Evolutionary conservation across 108 stramenopile genomes (phyloP), one percentile per base, ranked within the genome.

Genomic region (Nitzschia inconspicua): DNA sequence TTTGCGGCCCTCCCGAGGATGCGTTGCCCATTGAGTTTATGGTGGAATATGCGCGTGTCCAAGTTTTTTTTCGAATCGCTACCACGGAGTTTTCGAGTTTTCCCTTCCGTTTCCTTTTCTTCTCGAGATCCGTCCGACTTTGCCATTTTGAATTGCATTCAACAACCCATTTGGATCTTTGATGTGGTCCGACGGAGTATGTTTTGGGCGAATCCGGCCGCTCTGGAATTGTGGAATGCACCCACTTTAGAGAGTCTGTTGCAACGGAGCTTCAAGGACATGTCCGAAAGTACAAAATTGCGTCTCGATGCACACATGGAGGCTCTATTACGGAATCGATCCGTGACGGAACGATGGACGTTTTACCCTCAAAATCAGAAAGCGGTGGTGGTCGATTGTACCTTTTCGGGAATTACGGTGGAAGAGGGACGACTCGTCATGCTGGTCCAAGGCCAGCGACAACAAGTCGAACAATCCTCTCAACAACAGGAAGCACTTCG

Each of bases 121-220:
- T n/a, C n/a, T n/a, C n/a, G n/a, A n/a, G n/a, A n/a, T n/a, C n/a
- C n/a, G n/a, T n/a, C n/a, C n/a, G n/a, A n/a, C n/a, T n/a, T n/a
- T n/a, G n/a, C n/a, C n/a, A n/a, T n/a, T n/a, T n/a, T n/a, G n/a
- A n/a, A n/a, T n/a, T n/a, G n/a, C n/a, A n/a, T n/a, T n/a, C n/a
- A n/a, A n/a, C 64, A 60, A 42, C 76, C 76, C 3, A 26, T 77
- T 2, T 77, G 65, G 65, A 59, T 77, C 2, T 77, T 77, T 41
- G 70, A 72, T 47, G 28, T 72, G 25, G 39, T 46, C 26, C 35
- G 47, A 23, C 36, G 49, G n/a, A 24, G 29, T 3, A 61, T 71
- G 49, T 70, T 31, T 2, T 77, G 76, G 76, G 59, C 70, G 49
- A 77, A 77, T 42, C 14, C 34, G 8, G 57, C 52, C 0, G 76